phyloP scores from a whole-genome alignment of 768 basidiomycete genomes.

The Kockovaella imperatae region DNA sequence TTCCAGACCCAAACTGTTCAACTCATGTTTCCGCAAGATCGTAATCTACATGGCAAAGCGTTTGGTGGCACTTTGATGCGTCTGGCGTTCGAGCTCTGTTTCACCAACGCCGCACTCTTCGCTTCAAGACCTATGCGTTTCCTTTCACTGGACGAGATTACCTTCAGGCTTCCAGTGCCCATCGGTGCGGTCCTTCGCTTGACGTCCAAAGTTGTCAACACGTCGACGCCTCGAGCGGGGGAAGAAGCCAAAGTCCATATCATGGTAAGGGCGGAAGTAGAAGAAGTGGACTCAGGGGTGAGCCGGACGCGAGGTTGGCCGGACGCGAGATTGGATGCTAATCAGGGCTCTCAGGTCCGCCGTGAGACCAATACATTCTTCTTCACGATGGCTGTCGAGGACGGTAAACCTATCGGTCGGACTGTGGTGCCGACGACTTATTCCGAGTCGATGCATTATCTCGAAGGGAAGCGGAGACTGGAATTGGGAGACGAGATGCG shows the following conservation, averaged over 20 bases:
- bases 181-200: slow-evolving; percentile 74
- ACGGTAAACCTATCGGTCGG: slow-evolving; percentile 27
- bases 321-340: not conserved
- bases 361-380: slow-evolving; percentile 47
- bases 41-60: slow-evolving; percentile 74
- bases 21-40: slow-evolving; percentile 78
- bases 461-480: slow-evolving; percentile 67
- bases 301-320: slow-evolving; percentile 32
- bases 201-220: slow-evolving; percentile 61
- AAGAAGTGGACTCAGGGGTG: slow-evolving; percentile 58
- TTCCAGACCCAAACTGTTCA: slow-evolving; percentile 42
- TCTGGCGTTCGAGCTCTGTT: slow-evolving; percentile 60
- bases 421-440: slow-evolving; percentile 29
- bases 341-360: slow-evolving; percentile 11
- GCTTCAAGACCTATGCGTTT: slow-evolving; percentile 60
- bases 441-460: slow-evolving; percentile 74
- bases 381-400: slow-evolving; percentile 21
- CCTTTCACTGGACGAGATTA: slow-evolving; percentile 69
- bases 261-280: slow-evolving; percentile 42
- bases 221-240: slow-evolving; percentile 46
- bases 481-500: slow-evolving; percentile 64
- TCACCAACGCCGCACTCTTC: slow-evolving; percentile 63
- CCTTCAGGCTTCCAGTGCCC: slow-evolving; percentile 70
- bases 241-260: slow-evolving; percentile 43
- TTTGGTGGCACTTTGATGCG: slow-evolving; percentile 68